Base-by-base conservation (phyloP, 2,329 filamentous ascomycete species). In the Malbranchea zuffiana region DNA sequence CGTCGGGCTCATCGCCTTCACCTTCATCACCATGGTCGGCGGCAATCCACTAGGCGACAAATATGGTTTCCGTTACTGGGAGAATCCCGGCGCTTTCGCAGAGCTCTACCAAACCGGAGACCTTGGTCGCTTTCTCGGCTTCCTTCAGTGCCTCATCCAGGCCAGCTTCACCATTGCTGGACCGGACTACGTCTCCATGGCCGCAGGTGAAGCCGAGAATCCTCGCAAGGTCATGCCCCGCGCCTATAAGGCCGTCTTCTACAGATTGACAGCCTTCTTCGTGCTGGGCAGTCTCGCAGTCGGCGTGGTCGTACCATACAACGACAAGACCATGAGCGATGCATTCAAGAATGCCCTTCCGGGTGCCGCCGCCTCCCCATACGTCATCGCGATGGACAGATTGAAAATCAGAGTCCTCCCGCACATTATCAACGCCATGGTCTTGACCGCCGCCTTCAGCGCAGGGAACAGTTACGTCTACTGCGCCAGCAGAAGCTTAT, bases 21-120 rank as follows among this genome's bases (percentile, higher is more conserved):
- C 84, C 2, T 84, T 93, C 51, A 69, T 92, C 45, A 75, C 77
- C 45, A 88, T 90, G 78, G 62, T 90, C 1, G 85, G 84, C 5
- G 85, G 81, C 2, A 90, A 88, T 47, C 85, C 85, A 0, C 55
- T 75, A 1, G 66, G 72, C 24, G 80, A 87, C 47, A 65, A 72
- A 0, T 82, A 82, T 44, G 82, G 82, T 1, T 88, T 88, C 53
- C 69, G 78, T 12, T 75, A 78, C 51, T 82, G 78, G 66, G 59
- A 57, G 8, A 53, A 67, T 6, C 82, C 82, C 0, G 82, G 82
- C 1, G 67, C 82, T 0, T 87, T 88, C 53, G 70, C 72, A 2
- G 71, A 78, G 43, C 69, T 78, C 32, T 77, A 80, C 52, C 72
- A 69, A 21, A 65, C 64, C 0, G 83, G 82, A 0, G 53, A 65